These are phyloP conservation scores for Aspergillus wentii DNA, from an alignment of 495 filamentous ascomycete genomes.

Conservation along the genomic window DNA sequence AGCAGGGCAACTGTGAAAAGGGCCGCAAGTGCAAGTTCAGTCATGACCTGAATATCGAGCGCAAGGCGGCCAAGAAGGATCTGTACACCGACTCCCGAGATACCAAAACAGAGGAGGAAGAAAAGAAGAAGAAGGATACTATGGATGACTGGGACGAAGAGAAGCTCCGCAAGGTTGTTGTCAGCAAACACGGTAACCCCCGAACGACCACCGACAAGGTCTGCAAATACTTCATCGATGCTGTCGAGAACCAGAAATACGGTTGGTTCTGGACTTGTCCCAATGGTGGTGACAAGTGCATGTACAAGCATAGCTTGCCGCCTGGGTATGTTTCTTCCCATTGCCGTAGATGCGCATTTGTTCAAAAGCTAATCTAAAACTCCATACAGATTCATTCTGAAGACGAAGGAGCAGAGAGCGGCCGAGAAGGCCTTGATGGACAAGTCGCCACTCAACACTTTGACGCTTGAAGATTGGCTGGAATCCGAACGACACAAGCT, in stretches of 20 bases:
- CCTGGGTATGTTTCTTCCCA: constrained; percentile 61
- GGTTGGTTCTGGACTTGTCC: constrained; percentile 99
- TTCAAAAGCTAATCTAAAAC: constrained; percentile 9
- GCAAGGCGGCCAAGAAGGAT: constrained; percentile 87
- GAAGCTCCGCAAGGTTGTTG: constrained; percentile 82
- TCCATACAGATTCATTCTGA: constrained; percentile 74
- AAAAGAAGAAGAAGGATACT: constrained; percentile 83
- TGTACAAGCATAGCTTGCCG: constrained; percentile 94
- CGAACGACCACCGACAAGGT: constrained; percentile 95
- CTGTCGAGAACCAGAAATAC: constrained; percentile 96
- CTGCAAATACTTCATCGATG: constrained; percentile 98
- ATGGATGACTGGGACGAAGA: constrained; percentile 97
- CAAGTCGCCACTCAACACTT: constrained; percentile 88
- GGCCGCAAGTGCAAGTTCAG: constrained; percentile 97
- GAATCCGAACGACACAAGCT: constrained; percentile 93
- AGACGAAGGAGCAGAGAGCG: constrained; percentile 94
- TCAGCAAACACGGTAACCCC: constrained; percentile 96
- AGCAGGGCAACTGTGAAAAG: constrained; percentile 96
- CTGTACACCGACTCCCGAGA: constrained; percentile 85
- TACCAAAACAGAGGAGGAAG: constrained; percentile 59
- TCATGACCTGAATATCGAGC: constrained; percentile 83
- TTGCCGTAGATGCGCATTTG: constrained; percentile 1
- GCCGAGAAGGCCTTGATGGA: constrained; percentile 97
- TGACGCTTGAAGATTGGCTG: constrained; percentile 96
- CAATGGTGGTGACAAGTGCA: constrained; percentile 96